Evolutionary conservation across 2,329 filamentous ascomycete species (phyloP).

Genomic region (Botrytis paeoniae): DNA sequence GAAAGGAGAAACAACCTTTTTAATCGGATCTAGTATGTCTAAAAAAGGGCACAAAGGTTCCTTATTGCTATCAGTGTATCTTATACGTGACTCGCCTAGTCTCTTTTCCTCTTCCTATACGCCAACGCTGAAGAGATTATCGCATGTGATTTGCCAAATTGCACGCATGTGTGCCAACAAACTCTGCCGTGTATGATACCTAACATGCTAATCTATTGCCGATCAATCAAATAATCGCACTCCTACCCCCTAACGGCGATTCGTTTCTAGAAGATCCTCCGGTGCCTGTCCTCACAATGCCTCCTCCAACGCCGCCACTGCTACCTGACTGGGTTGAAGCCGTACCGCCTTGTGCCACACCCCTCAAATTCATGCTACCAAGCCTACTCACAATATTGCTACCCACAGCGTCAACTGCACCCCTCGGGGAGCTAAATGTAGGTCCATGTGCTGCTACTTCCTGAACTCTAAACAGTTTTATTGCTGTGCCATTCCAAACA

Average conservation of each 20-base stretch:
- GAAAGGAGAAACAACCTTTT: background rate
- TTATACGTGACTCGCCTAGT: background rate
- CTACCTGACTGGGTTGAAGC: background rate
- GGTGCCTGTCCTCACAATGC: constrained; percentile 19
- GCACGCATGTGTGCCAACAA: constrained; percentile 1
- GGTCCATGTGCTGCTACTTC: constrained; percentile 78
- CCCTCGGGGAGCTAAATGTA: constrained; percentile 77
- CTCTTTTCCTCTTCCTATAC: background rate
- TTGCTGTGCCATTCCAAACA: constrained; percentile 87
- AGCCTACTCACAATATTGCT: constrained; percentile 86
- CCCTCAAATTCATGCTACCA: constrained; percentile 58
- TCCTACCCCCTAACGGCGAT: constrained; percentile 16
- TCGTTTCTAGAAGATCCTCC: constrained; percentile 17
- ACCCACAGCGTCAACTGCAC: constrained; percentile 89
- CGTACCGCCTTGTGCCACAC: constrained; percentile 24
- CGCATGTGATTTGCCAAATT: constrained; percentile 1
- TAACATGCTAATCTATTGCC: background rate
- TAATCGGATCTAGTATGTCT: background rate
- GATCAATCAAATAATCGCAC: constrained; percentile 19
- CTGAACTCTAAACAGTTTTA: constrained; percentile 87
- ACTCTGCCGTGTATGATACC: background rate
- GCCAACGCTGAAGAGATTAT: constrained; percentile 1
- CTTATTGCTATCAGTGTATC: background rate
- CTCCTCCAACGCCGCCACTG: constrained; percentile 1
- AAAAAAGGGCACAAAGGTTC: background rate